Base-by-base conservation (phyloP, 495 filamentous ascomycete genomes). In the Daldinia grandis region DNA sequence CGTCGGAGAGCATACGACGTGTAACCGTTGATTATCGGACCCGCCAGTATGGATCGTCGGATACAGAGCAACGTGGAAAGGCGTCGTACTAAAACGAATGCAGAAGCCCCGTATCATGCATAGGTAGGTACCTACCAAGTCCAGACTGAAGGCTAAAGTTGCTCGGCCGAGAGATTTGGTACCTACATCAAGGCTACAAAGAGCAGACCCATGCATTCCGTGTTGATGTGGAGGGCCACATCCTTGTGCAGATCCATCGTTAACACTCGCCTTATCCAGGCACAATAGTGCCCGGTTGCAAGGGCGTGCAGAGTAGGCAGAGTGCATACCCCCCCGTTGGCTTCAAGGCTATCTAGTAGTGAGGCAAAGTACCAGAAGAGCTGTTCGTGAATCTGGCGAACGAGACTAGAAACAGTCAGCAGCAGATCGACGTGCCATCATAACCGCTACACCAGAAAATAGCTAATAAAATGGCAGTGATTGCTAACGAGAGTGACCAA, bases 181-280 rank as follows among this genome's bases (percentile, higher is more conserved):
- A 14, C 33, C 33, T 35, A 33, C 31, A 33, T 33, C 31, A 64
- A 60, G 42, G 37, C 55, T 37, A 31, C 12, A 61, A 49, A 47
- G 30, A 33, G 30, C 21, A 67, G 60, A 44, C 55, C 64, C 68
- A 71, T 47, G 31, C 17, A 55, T 62, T 55, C 49, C 37, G 47
- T 60, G 38, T 10, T 62, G 38, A 56, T 38, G 64, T 54, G 44
- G 63, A 72, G 63, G 69, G 17, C 56, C 27, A 56, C 21, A 72
- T 53, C 64, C 69, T 58, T 64, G 64, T 35, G 69, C 58, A 64
- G 60, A 72, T 68, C 68, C 50, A 38, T 62, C 47, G 30, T 14
- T 15, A 55, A 50, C 28, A 12, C 51, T 62, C 47, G 21, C 58
- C 21, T 63, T 62, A 31, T 59, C 57, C n/a, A 58, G 37, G 37